These are phyloP conservation scores for Metschnikowia vanudenii DNA, from an alignment of 805 yeast genomes.

Conservation along the genomic window DNA sequence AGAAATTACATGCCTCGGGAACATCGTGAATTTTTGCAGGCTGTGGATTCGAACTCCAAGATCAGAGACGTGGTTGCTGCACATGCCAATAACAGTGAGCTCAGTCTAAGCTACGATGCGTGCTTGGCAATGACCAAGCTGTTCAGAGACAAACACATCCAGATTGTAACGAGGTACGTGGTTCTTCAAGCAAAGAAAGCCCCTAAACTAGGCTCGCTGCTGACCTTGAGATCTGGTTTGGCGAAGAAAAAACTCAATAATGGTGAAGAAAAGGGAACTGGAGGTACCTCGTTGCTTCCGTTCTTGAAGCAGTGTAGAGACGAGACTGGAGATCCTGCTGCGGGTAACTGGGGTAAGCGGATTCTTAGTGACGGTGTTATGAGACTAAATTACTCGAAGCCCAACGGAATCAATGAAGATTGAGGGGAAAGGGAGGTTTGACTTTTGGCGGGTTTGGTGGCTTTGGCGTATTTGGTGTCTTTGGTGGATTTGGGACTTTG, in stretches of 20 bases:
- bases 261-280: slow-evolving; percentile 76
- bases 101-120: slow-evolving; percentile 78
- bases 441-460: no score
- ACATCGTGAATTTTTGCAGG: slow-evolving; percentile 71
- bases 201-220: slow-evolving; percentile 50
- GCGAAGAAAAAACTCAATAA: slow-evolving; percentile 50
- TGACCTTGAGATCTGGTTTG: slow-evolving; percentile 65
- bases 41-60: slow-evolving; percentile 55
- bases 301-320: slow-evolving; percentile 94
- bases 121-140: slow-evolving; percentile 84
- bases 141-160: slow-evolving; percentile 91
- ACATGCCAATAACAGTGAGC: slow-evolving; percentile 47
- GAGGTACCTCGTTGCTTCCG: slow-evolving; percentile 89
- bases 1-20: slow-evolving; percentile 85
- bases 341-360: slow-evolving; percentile 87
- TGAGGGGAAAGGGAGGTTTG: no score
- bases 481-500: no score
- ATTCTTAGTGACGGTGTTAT: slow-evolving; percentile 56
- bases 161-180: slow-evolving; percentile 85
- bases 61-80: slow-evolving; percentile 62
- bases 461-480: no score
- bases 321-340: slow-evolving; percentile 92
- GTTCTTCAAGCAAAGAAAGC: slow-evolving; percentile 70
- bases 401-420: slow-evolving; percentile 44
- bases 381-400: slow-evolving; percentile 39